A percentile compares a stretch with the other conserved stretches of the same genome.
phyloP scores from a whole-genome alignment of 192 early-diverging fungal genomes.

The Kickxella alabastrina region DNA sequence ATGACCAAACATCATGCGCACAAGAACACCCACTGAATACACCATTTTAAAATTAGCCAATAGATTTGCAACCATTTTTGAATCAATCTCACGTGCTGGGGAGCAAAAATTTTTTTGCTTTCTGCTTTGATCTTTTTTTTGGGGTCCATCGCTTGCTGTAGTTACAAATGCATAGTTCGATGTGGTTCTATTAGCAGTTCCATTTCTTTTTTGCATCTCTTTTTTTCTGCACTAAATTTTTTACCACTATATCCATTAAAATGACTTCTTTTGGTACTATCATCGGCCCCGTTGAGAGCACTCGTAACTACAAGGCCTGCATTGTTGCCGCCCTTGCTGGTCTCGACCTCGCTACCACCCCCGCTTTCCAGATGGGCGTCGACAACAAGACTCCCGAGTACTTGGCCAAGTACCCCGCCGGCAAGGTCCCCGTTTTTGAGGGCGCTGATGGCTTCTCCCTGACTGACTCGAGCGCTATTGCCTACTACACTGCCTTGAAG shows the following conservation, averaged over 20 bases:
- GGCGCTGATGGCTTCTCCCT: slow-evolving; percentile 59
- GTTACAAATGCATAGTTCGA: no score
- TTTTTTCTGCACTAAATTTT: neutral
- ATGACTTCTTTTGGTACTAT: neutral
- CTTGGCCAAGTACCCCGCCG: slow-evolving; percentile 77
- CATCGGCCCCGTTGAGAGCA: neutral
- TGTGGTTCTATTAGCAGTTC: no score
- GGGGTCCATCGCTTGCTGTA: no score
- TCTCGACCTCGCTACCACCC: slow-evolving; percentile 60
- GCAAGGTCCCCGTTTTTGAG: slow-evolving; percentile 65
- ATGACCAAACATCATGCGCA: no score
- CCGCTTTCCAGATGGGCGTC: slow-evolving; percentile 3
- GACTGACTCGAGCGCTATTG: slow-evolving; percentile 78
- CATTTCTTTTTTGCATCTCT: neutral
- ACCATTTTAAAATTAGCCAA: no score
- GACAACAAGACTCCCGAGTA: slow-evolving; percentile 64
- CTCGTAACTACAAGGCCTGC: slow-evolving; percentile 30
- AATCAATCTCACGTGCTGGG: no score
- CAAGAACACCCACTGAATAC: no score
- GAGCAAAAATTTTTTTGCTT: no score
- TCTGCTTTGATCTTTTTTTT: no score
- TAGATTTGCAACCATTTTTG: no score
- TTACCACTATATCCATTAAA: neutral
- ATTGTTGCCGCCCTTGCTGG: slow-evolving; percentile 73
- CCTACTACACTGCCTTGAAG: slow-evolving; percentile 45